Conservation (phyloP, 2,329 filamentous ascomycete genomes). For the Tolypocladium inflatum region DNA sequence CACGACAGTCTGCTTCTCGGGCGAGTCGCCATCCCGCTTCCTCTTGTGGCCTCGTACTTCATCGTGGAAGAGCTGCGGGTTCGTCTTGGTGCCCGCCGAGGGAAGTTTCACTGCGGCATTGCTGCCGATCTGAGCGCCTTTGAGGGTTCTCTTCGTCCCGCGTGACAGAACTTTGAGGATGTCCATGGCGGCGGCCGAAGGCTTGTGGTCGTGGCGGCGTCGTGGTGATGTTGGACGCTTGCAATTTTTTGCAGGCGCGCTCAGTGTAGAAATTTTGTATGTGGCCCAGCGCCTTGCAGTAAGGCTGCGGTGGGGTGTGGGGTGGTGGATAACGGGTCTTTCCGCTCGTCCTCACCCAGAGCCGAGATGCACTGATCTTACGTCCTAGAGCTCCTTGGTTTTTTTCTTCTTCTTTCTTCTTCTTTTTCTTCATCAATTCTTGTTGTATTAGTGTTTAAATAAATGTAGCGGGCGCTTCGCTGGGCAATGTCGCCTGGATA, state of each 20-base stretch:
- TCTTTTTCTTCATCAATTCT: not conserved
- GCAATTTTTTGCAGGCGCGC: not conserved
- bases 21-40: constrained; percentile 37
- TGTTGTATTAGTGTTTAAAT: not conserved
- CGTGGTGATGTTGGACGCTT: not conserved
- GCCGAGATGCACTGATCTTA: not conserved
- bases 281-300: constrained; percentile 8
- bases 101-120: constrained; percentile 39
- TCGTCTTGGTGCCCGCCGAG: constrained; percentile 52
- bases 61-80: constrained; percentile 63
- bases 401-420: no score
- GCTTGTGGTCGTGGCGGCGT: not conserved
- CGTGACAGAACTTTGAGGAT: constrained; percentile 64
- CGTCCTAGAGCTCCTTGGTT: not conserved
- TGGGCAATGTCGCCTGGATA: not conserved
- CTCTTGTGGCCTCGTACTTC: constrained; percentile 42
- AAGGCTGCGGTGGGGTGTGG: constrained; percentile 10
- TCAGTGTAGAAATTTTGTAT: constrained; percentile 7
- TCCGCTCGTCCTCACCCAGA: not conserved
- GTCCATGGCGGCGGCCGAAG: constrained; percentile 42
- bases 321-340: not conserved
- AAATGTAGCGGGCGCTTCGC: not conserved
- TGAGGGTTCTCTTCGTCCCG: constrained; percentile 50
- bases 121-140: constrained; percentile 17
- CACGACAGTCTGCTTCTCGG: constrained; percentile 14